Evolutionary conservation across 371 early-diverging fungal genomes (phyloP).

Genomic region (Rhizopus arrhizus): DNA sequence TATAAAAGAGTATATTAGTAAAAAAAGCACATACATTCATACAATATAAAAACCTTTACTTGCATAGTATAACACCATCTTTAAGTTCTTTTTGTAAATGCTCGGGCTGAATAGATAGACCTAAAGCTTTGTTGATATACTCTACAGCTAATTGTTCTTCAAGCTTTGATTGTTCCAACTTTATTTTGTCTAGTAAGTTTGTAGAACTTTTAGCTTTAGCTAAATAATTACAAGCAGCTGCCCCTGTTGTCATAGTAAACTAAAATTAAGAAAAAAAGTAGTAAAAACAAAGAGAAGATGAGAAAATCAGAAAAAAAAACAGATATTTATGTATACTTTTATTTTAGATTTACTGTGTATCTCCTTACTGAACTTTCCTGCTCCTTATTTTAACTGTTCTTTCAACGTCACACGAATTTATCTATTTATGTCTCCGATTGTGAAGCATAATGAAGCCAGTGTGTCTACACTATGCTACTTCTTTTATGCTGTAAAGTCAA

Average conservation of each 20-base stretch:
- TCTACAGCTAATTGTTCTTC: constrained; percentile 33
- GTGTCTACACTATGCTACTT: no score
- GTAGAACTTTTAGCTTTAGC: constrained; percentile 15
- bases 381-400: no score
- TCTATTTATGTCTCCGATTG: constrained; percentile 6
- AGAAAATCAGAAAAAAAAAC: background rate
- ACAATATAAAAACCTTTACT: constrained; percentile 47
- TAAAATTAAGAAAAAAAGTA: constrained; percentile 5
- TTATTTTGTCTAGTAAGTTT: constrained; percentile 22
- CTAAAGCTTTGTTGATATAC: constrained; percentile 30
- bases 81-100: constrained; percentile 64
- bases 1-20: background rate
- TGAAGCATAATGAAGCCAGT: constrained; percentile 38
- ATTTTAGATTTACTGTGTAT: no score
- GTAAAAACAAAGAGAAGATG: background rate
- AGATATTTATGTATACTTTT: background rate
- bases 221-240: constrained; percentile 8
- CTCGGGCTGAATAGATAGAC: constrained; percentile 23
- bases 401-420: background rate
- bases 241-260: constrained; percentile 3
- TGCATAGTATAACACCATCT: constrained; percentile 83
- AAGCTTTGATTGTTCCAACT: constrained; percentile 27
- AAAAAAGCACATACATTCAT: no score
- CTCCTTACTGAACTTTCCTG: no score
- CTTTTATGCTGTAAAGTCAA: constrained; percentile 52